Conservation (phyloP, 2,329 filamentous ascomycete genomes). For the Aureobasidium pullulans region DNA sequence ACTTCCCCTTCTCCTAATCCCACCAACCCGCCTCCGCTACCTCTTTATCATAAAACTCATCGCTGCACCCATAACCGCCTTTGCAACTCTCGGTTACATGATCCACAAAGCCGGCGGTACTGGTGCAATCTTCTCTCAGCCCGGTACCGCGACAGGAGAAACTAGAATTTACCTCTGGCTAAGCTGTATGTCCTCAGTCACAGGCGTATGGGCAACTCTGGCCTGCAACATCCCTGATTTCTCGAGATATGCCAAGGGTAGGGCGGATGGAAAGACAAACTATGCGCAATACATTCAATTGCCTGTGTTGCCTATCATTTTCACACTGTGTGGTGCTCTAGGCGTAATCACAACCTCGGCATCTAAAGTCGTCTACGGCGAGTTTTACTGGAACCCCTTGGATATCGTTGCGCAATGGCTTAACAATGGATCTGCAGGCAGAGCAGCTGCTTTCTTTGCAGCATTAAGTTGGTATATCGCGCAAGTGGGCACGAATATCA, state of each 20-base stretch:
- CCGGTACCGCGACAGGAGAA: constrained; percentile 22
- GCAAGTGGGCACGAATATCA: constrained; percentile 45
- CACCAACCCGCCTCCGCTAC: constrained; percentile 46
- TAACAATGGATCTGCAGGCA: constrained; percentile 22
- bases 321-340: constrained; percentile 42
- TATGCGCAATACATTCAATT: constrained; percentile 30
- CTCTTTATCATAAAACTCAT: constrained; percentile 42
- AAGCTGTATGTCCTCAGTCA: constrained; percentile 23
- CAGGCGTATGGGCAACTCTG: constrained; percentile 27
- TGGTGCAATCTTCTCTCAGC: constrained; percentile 25
- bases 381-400: constrained; percentile 32
- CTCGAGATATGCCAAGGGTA: constrained; percentile 23
- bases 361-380: constrained; percentile 45
- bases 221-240: constrained; percentile 32
- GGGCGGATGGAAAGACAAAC: constrained; percentile 11
- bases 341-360: constrained; percentile 55
- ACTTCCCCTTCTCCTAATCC: constrained; percentile 49
- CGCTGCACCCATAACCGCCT: constrained; percentile 21
- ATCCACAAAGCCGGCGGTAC: constrained; percentile 24
- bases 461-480: constrained; percentile 44
- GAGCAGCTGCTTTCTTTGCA: constrained; percentile 28
- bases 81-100: constrained; percentile 15
- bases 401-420: constrained; percentile 30
- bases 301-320: constrained; percentile 42
- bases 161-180: constrained; percentile 23